Base-by-base conservation (phyloP, 1,139 yeast species). In the Debaryomyces sp. region DNA sequence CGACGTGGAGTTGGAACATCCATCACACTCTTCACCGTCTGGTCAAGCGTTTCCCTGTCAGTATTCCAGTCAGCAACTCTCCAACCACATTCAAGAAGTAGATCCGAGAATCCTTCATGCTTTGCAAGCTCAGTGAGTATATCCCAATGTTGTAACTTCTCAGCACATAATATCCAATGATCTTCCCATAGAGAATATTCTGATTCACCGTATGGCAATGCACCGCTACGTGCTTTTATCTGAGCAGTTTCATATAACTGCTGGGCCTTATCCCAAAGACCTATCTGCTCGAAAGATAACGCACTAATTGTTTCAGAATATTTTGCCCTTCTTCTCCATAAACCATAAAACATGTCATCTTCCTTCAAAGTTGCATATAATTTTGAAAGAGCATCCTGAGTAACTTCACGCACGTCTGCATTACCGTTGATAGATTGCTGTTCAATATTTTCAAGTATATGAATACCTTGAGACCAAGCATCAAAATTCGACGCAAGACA, bases 141-240 rank as follows among this genome's bases (percentile, higher is more conserved):
- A 64, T 95, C 99, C 99, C 99, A 95, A 55, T 94, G 98, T 63
- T 95, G 99, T 46, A 95, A 74, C 63, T 95, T 94, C 63, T 95
- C 97, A 2, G 99, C 97, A 73, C 99, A 92, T 33, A 89, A 71
- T 48, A 95, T 90, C 99, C 99, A 95, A 59, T 94, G 96, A 63
- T 95, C 99, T 70, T 95, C 99, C 99, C 99, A 95, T 41, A 95
- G 74, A 0, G 96, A 85, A 61, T 95, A 95, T 61, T 95, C 99
- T 1, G 96, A 84, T 62, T 95, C 98, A 23, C 97, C 90, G 64
- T 90, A 95, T 0, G 99, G 99, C 45, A 94, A 73, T 2, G 89
- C 96, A 1, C 99, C 99, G 61, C 96, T 87, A 51, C 99, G 77
- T 0, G 99, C 99, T 59, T 94, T 92, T 51, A 95, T 88, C 69